phyloP scores from a whole-genome alignment of 331 rosid genomes.

The Quercus tomentella region DNA sequence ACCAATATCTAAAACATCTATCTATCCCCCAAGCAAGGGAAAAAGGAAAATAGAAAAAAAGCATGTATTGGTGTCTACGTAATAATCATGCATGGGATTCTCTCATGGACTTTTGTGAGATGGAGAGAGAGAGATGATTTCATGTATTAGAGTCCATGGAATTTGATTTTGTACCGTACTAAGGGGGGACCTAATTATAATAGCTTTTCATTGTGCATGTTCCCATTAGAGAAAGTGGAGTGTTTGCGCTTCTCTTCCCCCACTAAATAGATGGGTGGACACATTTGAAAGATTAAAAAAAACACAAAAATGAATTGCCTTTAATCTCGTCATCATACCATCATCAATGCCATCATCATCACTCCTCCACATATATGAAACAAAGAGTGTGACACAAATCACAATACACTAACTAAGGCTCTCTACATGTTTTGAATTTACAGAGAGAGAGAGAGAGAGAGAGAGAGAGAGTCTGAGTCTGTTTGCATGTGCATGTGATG shows the following conservation, averaged over 20 bases:
- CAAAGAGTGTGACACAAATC: background rate
- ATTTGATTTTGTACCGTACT: conserved; percentile 48
- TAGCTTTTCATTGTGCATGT: conserved; percentile 55
- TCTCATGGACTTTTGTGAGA: conserved; percentile 36
- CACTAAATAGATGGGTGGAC: conserved; percentile 49
- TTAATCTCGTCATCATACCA: conserved; percentile 68
- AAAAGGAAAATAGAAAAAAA: conserved; percentile 12
- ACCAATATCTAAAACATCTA: background rate
- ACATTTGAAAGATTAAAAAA: background rate
- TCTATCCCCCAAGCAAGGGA: background rate
- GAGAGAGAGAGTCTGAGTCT: background rate
- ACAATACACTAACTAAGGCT: background rate
- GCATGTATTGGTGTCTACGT: conserved; percentile 53
- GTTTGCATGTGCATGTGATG: conserved; percentile 87
- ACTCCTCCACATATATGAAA: background rate
- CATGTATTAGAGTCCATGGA: conserved; percentile 37
- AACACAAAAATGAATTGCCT: background rate
- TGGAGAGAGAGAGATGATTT: conserved; percentile 8
- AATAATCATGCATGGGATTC: conserved; percentile 86
- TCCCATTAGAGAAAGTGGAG: conserved; percentile 74
- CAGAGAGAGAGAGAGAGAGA: background rate
- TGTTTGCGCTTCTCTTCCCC: conserved; percentile 54
- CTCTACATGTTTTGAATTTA: background rate
- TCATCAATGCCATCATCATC: conserved; percentile 70
- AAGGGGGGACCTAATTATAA: conserved; percentile 60